Base-by-base conservation (phyloP, 495 filamentous ascomycete species). In the Venustampulla echinocandica region DNA sequence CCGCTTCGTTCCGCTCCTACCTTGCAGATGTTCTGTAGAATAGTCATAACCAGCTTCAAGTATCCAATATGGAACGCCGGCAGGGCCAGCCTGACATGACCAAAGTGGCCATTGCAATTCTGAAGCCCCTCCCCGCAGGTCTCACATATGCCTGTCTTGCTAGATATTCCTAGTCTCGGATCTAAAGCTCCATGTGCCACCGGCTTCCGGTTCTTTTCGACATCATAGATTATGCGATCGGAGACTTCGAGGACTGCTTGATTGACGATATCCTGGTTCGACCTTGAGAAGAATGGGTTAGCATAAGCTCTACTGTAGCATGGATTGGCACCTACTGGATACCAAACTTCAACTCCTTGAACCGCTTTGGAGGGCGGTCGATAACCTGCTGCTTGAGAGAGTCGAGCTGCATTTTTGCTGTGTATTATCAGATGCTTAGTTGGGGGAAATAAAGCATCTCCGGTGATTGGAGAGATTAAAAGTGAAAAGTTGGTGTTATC, bases 61-160 rank as follows among this genome's bases (percentile, higher is more conserved):
- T 95, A 98, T 46, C 92, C 92, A 51, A 97, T 85, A 59, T 97
- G 92, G 55, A 96, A 95, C 21, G 84, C 84, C 4, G 92, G 92
- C 10, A 98, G 72, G 6, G 89, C 86, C 17, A 98, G 75, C 60
- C 82, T 76, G 48, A 97, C 80, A 65, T 95, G 84, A 32, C 92
- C 92, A 51, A 96, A 98, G 64, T 98, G 92, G 19, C 92, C 92
- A 51, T 89, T 90, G 62, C 92, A 98, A 36, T 79, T 71, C 45
- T 85, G 73, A 32, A 96, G 67, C 9, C 74, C 71, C 49, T 81
- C 74, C 37, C 82, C 79, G 63, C 92, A 98, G 17, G 92, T 97
- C 44, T 79, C 71, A 64, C 92, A 98, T 27, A 61, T 66, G 28
- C 72, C 80, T 10, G 67, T 75, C 64, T 87, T 79, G 59, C 74